Evolutionary conservation across 2,329 filamentous ascomycete genomes (phyloP), one percentile per base, ranked within the genome.

Genomic region (Phyllosticta paracitricarpa): DNA sequence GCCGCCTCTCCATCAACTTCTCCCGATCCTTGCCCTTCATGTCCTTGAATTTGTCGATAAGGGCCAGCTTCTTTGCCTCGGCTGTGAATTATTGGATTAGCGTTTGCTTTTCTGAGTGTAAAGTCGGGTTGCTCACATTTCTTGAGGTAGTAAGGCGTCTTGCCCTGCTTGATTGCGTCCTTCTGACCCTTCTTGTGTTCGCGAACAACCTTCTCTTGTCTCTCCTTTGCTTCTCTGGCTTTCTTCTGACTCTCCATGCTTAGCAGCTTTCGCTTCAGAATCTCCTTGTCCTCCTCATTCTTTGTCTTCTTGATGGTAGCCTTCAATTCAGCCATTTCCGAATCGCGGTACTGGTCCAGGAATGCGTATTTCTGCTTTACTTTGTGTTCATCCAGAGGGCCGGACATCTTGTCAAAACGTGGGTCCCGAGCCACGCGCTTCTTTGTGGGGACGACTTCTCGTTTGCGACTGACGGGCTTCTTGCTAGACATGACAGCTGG

Each of bases 101-200:
- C 58, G 64, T 51, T 24, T 22, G 17, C 35, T 26, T 30, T 51
- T 4, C 9, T 48, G 10, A n/a, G 25, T 24, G 9, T 14, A 55
- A 30, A 52, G 51, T 54, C 28, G 51, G 5, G 8, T 17, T 60
- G 69, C 70, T 59, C 71, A 77, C 79, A 78, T 78, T 87, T 87
- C 84, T 99, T 99, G 68, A 97, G 78, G 75, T 90, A 97, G 77
- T 91, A 99, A 0, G 94, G 93, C 17, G 55, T 62, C 72, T 83
- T 85, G 64, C 94, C 94, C 77, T 95, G 84, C 68, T 85, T 85
- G 58, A 97, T 86, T 63, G 89, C 77, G 72, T 92, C 88, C 77
- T 90, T 91, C 80, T 99, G 94, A 73, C 86, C 82, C 76, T 83
- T 83, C 70, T 88, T 84, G 77, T 97, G 92, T 73, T 88, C 85